A percentile compares a stretch with the other conserved stretches of the same genome.
These are phyloP conservation scores for Boletus rubroflammeus DNA, from an alignment of 768 basidiomycete genomes.

Conservation along the genomic window DNA sequence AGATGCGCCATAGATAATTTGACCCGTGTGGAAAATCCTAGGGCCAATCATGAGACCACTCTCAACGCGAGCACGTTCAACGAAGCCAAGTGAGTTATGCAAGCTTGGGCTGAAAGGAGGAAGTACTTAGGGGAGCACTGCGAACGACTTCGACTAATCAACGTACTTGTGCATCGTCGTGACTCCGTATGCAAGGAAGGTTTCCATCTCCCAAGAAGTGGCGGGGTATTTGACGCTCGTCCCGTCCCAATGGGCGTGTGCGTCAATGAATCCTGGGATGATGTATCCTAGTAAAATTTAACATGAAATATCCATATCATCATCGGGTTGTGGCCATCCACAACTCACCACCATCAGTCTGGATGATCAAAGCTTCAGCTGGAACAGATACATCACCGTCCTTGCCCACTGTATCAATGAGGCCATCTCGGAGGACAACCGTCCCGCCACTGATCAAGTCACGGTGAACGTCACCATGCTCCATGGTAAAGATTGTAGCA, in stretches of 20 bases:
- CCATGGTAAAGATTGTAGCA: constrained; percentile 70
- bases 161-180: constrained; percentile 74
- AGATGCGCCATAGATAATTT: constrained; percentile 45
- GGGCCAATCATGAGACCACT: constrained; percentile 67
- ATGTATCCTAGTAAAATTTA: constrained; percentile 46
- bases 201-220: constrained; percentile 69
- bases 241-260: constrained; percentile 72
- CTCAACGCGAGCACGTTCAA: constrained; percentile 66
- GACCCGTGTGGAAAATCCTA: constrained; percentile 69
- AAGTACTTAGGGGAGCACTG: not conserved
- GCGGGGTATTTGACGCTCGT: constrained; percentile 52
- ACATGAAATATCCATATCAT: constrained; percentile 1
- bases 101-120: constrained; percentile 52
- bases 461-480: constrained; percentile 41
- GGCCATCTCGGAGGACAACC: constrained; percentile 51
- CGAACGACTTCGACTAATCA: not conserved
- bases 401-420: constrained; percentile 49
- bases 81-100: constrained; percentile 56
- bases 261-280: constrained; percentile 71
- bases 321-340: not conserved
- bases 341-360: constrained; percentile 58
- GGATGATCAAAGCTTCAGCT: constrained; percentile 43
- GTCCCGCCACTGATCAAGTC: constrained; percentile 55
- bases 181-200: constrained; percentile 73
- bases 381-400: constrained; percentile 34